These are phyloP conservation scores for Diplotaxis tenuifolia DNA, from an alignment of 345 rosid species.

Conservation along the genomic window DNA sequence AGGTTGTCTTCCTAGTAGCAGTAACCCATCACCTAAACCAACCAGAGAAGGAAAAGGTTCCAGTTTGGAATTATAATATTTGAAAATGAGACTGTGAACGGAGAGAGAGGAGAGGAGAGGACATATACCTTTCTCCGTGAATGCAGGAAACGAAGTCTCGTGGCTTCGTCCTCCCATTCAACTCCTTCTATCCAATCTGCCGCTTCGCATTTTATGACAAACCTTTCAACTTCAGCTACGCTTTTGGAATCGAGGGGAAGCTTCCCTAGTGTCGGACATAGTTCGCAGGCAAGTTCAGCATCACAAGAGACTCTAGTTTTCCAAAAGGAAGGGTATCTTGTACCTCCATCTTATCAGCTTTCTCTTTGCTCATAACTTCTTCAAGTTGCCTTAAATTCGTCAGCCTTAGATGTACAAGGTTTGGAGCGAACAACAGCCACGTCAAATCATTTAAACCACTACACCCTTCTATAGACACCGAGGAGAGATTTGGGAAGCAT, in stretches of 20 bases:
- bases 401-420: background rate
- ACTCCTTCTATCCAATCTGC: background rate
- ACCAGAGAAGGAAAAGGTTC: background rate
- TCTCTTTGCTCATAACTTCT: background rate
- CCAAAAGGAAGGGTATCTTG: background rate
- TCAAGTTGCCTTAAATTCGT: background rate
- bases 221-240: background rate
- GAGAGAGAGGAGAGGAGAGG: background rate
- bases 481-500: background rate
- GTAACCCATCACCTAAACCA: too few species aligned
- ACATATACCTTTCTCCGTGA: background rate
- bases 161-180: background rate
- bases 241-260: background rate
- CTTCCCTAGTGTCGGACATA: background rate
- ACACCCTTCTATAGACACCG: background rate
- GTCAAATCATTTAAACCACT: background rate
- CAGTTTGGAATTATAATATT: background rate
- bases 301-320: background rate
- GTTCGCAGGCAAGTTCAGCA: background rate
- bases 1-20: too few species aligned
- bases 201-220: background rate
- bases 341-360: background rate
- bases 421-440: background rate
- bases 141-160: background rate
- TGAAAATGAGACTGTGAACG: background rate